phyloP scores from a whole-genome alignment of 345 rosid species.

The Heritiera fomes region DNA sequence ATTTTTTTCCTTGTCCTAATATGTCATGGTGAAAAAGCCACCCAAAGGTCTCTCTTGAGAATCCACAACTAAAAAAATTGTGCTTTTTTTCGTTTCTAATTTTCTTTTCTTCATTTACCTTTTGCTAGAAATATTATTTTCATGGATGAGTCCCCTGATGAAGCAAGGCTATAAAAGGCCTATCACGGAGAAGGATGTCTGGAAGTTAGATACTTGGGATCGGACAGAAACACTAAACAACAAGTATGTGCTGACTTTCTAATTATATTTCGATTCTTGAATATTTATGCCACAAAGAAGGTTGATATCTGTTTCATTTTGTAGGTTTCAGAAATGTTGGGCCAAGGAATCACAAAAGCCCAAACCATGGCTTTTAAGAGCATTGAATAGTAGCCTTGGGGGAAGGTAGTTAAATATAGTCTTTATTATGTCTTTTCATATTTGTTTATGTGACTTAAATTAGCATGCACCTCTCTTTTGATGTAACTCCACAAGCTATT shows the following conservation, averaged over 20 bases:
- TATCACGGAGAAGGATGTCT: conserved; percentile 88
- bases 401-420: conserved; percentile 59
- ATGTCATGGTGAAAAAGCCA: conserved; percentile 9
- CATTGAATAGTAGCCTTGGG: conserved; percentile 78
- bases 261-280: conserved; percentile 17
- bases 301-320: conserved; percentile 27
- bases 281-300: conserved; percentile 23
- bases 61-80: neutral
- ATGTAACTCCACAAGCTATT: neutral
- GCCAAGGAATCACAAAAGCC: conserved; percentile 68
- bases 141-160: conserved; percentile 94
- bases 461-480: conserved; percentile 13
- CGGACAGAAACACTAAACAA: conserved; percentile 74
- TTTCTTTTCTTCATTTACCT: neutral
- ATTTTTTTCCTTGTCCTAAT: conserved; percentile 3
- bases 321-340: conserved; percentile 87
- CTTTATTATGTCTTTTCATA: neutral
- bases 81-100: conserved; percentile 22
- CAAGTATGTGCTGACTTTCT: conserved; percentile 42
- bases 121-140: conserved; percentile 56
- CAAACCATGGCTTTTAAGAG: conserved; percentile 94
- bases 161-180: conserved; percentile 82
- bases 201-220: conserved; percentile 96
- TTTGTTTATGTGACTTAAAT: conserved; percentile 3
- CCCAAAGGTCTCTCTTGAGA: neutral